phyloP scores from a whole-genome alignment of 23 red algal genomes.

The Pyropia haitanensis region DNA sequence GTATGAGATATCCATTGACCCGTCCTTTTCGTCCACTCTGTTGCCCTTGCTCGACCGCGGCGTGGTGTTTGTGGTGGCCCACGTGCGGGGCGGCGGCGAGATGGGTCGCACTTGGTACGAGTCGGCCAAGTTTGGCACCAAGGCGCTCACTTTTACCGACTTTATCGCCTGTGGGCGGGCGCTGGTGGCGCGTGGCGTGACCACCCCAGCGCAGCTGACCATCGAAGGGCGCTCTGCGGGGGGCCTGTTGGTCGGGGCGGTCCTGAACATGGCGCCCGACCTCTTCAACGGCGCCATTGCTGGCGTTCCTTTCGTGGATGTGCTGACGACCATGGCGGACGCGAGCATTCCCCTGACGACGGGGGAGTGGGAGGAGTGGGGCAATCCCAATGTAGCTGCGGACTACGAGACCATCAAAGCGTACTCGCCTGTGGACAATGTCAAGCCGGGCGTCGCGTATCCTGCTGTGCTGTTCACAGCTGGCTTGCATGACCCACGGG shows the following conservation, averaged over 20 bases:
- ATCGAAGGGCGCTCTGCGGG: conserved; percentile 78
- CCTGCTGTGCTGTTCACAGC: conserved; percentile 60
- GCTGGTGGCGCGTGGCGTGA: conserved; percentile 16
- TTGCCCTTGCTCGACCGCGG: conserved; percentile 69
- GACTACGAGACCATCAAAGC: conserved; percentile 54
- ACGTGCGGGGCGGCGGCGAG: conserved; percentile 80
- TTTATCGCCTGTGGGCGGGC: conserved; percentile 58
- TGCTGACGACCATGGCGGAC: conserved; percentile 85
- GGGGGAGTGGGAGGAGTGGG: conserved; percentile 84
- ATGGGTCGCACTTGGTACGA: conserved; percentile 70
- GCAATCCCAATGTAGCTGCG: conserved; percentile 56
- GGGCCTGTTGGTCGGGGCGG: conserved; percentile 64
- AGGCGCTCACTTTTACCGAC: conserved; percentile 77
- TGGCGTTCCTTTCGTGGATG: conserved; percentile 85
- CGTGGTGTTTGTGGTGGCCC: conserved; percentile 61
- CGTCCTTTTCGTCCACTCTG: conserved; percentile 37
- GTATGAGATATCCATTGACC: conserved; percentile 80
- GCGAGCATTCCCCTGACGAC: conserved; percentile 79
- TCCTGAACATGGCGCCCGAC: conserved; percentile 76
- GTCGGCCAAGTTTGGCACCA: conserved; percentile 51
- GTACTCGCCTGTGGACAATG: conserved; percentile 72
- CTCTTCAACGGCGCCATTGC: conserved; percentile 63
- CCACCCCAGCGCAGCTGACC: conserved; percentile 21
- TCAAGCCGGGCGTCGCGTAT: conserved; percentile 34
- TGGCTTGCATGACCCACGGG: conserved; percentile 77